These are phyloP conservation scores for Apiospora saccharicola DNA, from an alignment of 2,329 filamentous ascomycete species.

Conservation along the genomic window DNA sequence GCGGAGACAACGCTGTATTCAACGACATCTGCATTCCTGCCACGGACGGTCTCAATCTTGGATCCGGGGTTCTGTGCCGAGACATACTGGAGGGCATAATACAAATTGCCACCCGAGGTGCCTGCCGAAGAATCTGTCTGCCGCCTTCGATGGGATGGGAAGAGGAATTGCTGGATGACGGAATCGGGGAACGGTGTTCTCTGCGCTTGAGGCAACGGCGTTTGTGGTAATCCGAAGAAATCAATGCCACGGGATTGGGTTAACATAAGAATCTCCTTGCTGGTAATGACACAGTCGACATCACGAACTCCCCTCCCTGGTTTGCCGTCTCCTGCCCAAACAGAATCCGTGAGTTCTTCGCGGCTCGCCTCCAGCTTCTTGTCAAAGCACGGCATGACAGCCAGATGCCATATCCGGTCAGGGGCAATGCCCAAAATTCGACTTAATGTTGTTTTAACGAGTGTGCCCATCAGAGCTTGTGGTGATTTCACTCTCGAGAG, in stretches of 20 bases:
- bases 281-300: conserved; percentile 97
- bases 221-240: conserved; percentile 75
- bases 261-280: conserved; percentile 90
- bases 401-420: conserved; percentile 89
- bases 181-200: conserved; percentile 75
- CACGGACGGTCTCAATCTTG: conserved; percentile 72
- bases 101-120: conserved; percentile 86
- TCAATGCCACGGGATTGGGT: conserved; percentile 80
- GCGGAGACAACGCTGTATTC: conserved; percentile 77
- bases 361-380: conserved; percentile 98
- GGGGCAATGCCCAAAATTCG: conserved; percentile 75
- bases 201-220: conserved; percentile 54
- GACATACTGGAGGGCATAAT: conserved; percentile 81
- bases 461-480: conserved; percentile 87
- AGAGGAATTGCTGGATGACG: conserved; percentile 75
- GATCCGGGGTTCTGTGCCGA: conserved; percentile 76
- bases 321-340: conserved; percentile 66
- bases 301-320: conserved; percentile 73
- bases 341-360: conserved; percentile 84
- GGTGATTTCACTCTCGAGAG: conserved; percentile 92
- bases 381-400: conserved; percentile 98
- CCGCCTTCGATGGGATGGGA: conserved; percentile 57
- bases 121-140: conserved; percentile 67
- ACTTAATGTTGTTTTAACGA: conserved; percentile 87
- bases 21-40: conserved; percentile 89